Base-by-base conservation (phyloP, 257 asterid genomes). In the Solanum okadae region DNA sequence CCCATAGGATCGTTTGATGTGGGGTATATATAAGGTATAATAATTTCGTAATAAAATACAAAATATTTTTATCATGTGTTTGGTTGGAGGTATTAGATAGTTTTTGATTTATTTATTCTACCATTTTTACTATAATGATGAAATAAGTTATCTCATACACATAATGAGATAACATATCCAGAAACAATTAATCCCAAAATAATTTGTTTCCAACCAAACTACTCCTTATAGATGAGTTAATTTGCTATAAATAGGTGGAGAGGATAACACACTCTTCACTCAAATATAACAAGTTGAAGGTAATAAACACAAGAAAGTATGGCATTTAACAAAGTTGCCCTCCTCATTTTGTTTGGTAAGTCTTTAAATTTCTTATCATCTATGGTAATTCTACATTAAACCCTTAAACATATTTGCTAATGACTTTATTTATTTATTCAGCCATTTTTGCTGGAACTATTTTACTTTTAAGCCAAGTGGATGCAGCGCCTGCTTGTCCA, bases 401-500 rank as follows among this genome's bases (percentile, higher is more conserved):
- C 20, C 75, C 31, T 68, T 68, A 13, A 5, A 33, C 22, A 68
- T 29, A 65, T 10, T 65, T 65, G 72, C 16, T 65, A 27, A 65
- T 65, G 70, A 22, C 13, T 65, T 65, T 23, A 10, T 10, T 65
- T 65, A n/a, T 4, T 65, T 65, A 11, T n/a, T 40, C 12, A 2
- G 37, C 8, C 13, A 22, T 31, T 42, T 20, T 68, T 20, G 42
- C 76, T 70, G 87, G 40, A 34, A 33, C 75, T 16, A 9, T 76
- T 20, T 15, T 77, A 85, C 86, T 29, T 34, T 67, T 75, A 85
- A 88, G 86, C 33, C 9, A 87, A 59, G 71, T 35, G 35, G 16
- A 31, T 12, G 72, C 87, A 79, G 76, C 56, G 22, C 22, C 22
- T 34, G 59, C 63, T 75, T 75, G 52, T 75, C 83, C 83, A 8